These are phyloP conservation scores for Parsonsia alboflavescens DNA, from an alignment of 257 asterid genomes.

Conservation along the genomic window DNA sequence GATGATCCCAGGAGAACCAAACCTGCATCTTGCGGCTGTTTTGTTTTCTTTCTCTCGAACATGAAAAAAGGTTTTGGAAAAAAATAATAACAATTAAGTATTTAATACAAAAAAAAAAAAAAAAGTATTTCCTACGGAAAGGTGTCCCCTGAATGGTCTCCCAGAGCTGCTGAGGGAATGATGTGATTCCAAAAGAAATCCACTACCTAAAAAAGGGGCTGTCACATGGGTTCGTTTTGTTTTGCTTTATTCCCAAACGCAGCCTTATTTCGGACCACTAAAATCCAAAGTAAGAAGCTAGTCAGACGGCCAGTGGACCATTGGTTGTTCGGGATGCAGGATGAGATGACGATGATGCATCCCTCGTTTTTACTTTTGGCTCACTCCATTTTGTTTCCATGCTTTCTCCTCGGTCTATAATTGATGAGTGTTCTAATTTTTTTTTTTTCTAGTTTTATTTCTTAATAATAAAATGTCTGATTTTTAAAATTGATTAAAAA, in stretches of 20 bases:
- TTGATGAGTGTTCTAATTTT: no score
- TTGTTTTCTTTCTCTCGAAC: not conserved
- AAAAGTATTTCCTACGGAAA: constrained; percentile 9
- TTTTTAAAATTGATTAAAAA: no score
- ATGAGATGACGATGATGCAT: no score
- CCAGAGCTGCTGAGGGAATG: constrained; percentile 29
- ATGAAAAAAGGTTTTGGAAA: no score
- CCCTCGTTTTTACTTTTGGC: no score
- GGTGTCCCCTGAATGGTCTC: constrained; percentile 31
- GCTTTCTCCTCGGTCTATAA: no score
- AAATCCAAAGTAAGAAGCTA: not conserved
- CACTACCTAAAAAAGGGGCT: constrained; percentile 11
- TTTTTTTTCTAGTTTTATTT: no score
- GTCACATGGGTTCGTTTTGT: constrained; percentile 41
- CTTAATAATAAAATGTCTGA: no score
- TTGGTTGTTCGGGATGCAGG: no score
- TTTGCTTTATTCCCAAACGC: constrained; percentile 20
- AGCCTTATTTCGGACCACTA: constrained; percentile 1
- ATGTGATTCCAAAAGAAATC: constrained; percentile 17
- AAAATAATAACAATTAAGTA: no score
- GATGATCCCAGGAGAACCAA: not conserved
- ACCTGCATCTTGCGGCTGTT: not conserved
- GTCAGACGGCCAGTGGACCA: no score
- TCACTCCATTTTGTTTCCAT: no score
- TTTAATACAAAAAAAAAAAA: not conserved